Percentiles rank a stretch among this genome's conserved stretches.
These are phyloP conservation scores for Hordeum vulgare DNA, from an alignment of 176 grass and related monocot species.

Conservation along the genomic window DNA sequence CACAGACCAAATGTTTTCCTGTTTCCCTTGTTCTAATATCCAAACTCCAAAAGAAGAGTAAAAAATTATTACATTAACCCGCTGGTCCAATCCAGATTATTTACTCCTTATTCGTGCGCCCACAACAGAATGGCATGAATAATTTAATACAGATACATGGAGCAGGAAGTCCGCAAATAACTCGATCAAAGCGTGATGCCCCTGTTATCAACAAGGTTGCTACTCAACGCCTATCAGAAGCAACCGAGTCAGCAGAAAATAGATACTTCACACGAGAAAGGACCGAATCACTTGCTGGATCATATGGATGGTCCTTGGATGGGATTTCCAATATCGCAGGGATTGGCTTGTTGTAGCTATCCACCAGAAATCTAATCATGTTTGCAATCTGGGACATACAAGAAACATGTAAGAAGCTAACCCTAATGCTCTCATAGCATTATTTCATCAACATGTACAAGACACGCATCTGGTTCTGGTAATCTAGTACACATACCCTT, in stretches of 20 bases:
- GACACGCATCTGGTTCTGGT: not conserved
- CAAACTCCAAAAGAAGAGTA: not conserved
- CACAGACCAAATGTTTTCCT: not conserved
- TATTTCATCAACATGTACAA: not conserved
- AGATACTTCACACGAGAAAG: constrained; percentile 81
- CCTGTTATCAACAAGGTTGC: not conserved
- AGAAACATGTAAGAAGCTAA: not conserved
- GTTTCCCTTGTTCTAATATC: not conserved
- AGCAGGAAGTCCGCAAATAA: not conserved
- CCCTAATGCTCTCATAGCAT: not conserved
- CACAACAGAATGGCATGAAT: not conserved
- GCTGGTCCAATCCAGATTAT: not conserved
- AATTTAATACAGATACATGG: not conserved
- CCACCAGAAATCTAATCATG: constrained; percentile 80
- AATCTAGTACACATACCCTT: not conserved
- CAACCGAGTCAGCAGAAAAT: constrained; percentile 63
- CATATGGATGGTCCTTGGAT: constrained; percentile 92
- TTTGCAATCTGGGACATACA: constrained; percentile 53
- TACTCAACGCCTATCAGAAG: constrained; percentile 57
- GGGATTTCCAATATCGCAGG: constrained; percentile 91
- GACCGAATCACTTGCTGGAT: constrained; percentile 64
- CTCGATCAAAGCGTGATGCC: not conserved
- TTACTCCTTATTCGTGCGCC: not conserved
- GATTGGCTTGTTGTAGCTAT: constrained; percentile 79
- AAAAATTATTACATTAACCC: not conserved